These are phyloP conservation scores for Avena atlantica DNA, from an alignment of 176 grass and related monocot species.

Conservation along the genomic window DNA sequence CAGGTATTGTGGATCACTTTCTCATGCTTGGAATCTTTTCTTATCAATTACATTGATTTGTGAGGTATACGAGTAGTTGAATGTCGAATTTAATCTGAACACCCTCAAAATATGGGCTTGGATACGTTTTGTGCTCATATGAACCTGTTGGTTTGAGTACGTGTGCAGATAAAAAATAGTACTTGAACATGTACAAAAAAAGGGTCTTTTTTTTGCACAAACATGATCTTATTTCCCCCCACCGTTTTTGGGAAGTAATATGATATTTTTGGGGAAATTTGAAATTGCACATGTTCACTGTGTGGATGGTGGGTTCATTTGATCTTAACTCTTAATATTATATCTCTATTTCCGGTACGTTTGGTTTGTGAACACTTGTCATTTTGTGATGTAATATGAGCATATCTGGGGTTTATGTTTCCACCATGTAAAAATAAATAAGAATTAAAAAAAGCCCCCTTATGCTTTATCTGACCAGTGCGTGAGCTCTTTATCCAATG, in stretches of 20 bases:
- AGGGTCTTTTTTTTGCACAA: background rate
- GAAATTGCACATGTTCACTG: background rate
- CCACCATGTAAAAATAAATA: background rate
- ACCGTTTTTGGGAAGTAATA: background rate
- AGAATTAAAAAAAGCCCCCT: background rate
- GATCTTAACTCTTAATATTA: background rate
- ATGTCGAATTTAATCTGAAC: background rate
- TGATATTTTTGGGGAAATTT: background rate
- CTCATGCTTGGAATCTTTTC: background rate
- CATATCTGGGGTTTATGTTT: background rate
- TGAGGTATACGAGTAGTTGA: background rate
- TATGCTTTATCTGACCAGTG: too few species aligned
- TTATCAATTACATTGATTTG: constrained; percentile 18
- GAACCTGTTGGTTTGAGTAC: background rate
- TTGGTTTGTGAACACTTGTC: background rate
- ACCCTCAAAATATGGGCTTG: background rate
- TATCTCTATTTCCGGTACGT: background rate
- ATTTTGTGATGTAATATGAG: constrained; percentile 9
- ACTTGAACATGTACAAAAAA: background rate
- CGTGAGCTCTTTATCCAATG: background rate
- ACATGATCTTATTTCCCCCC: background rate
- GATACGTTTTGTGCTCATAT: constrained; percentile 13
- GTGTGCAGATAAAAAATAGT: constrained; percentile 4
- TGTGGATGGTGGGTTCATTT: background rate
- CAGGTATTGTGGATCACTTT: constrained; percentile 32